Percentiles rank a stretch among this genome's conserved stretches.
Conservation (phyloP, 1,284 basidiomycete species). For the Cryptococcus neoformans region DNA sequence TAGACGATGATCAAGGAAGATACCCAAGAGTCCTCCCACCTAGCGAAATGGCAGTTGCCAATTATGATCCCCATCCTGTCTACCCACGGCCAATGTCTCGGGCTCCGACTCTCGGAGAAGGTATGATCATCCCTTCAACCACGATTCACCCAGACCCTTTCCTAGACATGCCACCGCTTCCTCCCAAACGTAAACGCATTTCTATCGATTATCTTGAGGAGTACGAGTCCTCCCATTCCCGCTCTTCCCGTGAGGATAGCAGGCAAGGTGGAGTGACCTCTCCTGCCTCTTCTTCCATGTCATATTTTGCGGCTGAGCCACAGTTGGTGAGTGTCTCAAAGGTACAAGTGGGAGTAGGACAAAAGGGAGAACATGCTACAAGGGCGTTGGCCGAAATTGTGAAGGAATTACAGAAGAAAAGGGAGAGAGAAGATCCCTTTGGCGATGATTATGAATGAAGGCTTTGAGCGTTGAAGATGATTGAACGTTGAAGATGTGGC, state of each 20-base stretch:
- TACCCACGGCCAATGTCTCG: slow-evolving; percentile 27
- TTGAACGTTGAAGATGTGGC: neutral
- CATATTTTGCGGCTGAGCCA: slow-evolving; percentile 13
- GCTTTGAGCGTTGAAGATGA: neutral
- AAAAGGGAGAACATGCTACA: slow-evolving; percentile 15
- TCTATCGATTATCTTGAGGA: slow-evolving; percentile 18
- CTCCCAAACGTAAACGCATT: slow-evolving; percentile 10
- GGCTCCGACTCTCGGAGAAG: slow-evolving; percentile 21
- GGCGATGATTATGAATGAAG: neutral
- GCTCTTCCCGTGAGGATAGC: neutral
- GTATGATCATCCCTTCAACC: slow-evolving; percentile 1
- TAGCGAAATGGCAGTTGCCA: neutral
- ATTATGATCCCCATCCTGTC: slow-evolving; percentile 2
- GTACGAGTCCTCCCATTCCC: neutral
- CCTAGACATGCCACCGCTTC: neutral
- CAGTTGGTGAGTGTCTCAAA: slow-evolving; percentile 14
- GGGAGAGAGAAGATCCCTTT: slow-evolving; percentile 9
- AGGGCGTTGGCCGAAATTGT: slow-evolving; percentile 26
- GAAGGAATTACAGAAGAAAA: slow-evolving; percentile 15
- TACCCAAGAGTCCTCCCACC: slow-evolving; percentile 10
- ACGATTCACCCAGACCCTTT: slow-evolving; percentile 6
- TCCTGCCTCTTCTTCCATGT: slow-evolving; percentile 4
- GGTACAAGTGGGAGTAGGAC: slow-evolving; percentile 8
- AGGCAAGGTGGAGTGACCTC: slow-evolving; percentile 1
- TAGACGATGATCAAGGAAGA: slow-evolving; percentile 7